Base-by-base conservation (phyloP, 2,329 filamentous ascomycete species). In the Fusarium piperis region DNA sequence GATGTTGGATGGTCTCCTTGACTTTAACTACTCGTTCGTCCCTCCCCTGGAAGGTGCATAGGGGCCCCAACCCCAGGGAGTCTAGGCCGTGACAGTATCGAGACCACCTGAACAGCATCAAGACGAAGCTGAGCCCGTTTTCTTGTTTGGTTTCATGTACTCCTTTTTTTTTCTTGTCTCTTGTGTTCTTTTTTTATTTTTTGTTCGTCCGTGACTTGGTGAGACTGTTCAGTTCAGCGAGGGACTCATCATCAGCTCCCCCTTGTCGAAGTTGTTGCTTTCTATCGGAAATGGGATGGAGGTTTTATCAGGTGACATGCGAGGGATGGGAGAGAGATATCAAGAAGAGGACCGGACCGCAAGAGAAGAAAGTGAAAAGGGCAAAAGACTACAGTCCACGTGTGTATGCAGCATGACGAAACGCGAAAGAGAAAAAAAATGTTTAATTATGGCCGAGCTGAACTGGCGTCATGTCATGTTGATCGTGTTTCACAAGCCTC, bases 1-100 rank as follows among this genome's bases (percentile, higher is more conserved):
- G 95, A 94, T 97, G 85, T 85, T 98, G 67, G 95, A 98, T 79
- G 93, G 93, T 15, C 85, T 95, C 35, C 86, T 96, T 67, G 93
- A 95, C 78, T 92, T 95, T 78, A 93, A 93, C 71, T 94, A 92
- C 78, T 87, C 85, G 12, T 91, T 89, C 75, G 85, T 87, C 38
- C 82, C 83, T 63, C 84, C 86, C 1, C 79, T 90, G 38, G 89
- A 91, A 67, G 85, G 87, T 68, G 82, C 86, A 69, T 88, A 79
- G 67, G 38, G 23, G 26, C 16, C 23, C 44, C 6, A 48, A 30
- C n/a, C 44, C 44, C 26, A 35, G 23, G 63, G 41, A 28, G 39
- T 44, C 39, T 44, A 44, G 39, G 20, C 20, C 39, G 18, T 44
- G 20, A 2, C 23, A 44, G 39, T 23, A 44, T 44, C 13, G 20